These are phyloP conservation scores for Camellia sinensis DNA, from an alignment of 148 eudicot species.

Conservation along the genomic window DNA sequence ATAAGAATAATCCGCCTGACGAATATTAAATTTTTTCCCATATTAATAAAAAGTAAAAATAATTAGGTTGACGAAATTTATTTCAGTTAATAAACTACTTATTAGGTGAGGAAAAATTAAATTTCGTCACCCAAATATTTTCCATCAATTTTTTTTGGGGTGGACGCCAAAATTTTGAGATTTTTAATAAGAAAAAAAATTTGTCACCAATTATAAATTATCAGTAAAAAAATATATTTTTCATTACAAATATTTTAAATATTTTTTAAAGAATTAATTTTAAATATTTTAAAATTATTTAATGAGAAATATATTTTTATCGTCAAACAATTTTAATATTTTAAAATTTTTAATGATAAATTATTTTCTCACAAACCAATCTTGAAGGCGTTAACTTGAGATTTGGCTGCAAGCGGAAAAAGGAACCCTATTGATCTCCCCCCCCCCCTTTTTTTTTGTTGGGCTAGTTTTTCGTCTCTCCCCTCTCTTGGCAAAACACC, in stretches of 20 bases:
- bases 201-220: background rate
- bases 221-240: background rate
- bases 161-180: too few relatives aligned
- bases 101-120: too few relatives aligned
- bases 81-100: too few relatives aligned
- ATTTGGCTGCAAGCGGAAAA: background rate
- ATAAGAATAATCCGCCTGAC: background rate
- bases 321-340: background rate
- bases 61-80: too few relatives aligned
- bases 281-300: too few relatives aligned
- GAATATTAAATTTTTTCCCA: background rate
- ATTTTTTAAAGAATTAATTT: too few relatives aligned
- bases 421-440: background rate
- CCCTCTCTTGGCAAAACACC: background rate
- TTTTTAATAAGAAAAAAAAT: too few relatives aligned
- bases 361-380: too few relatives aligned
- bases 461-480: too few relatives aligned
- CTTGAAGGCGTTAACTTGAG: background rate
- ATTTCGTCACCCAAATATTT: background rate
- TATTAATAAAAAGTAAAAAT: background rate
- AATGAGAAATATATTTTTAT: too few relatives aligned
- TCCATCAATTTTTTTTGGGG: background rate
- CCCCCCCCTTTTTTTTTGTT: background rate
- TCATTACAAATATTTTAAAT: background rate
- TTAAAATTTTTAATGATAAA: too few relatives aligned